Percentiles rank a stretch among this genome's conserved stretches.
These are phyloP conservation scores for Jaapia argillacea DNA, from an alignment of 768 basidiomycete genomes.

Conservation along the genomic window DNA sequence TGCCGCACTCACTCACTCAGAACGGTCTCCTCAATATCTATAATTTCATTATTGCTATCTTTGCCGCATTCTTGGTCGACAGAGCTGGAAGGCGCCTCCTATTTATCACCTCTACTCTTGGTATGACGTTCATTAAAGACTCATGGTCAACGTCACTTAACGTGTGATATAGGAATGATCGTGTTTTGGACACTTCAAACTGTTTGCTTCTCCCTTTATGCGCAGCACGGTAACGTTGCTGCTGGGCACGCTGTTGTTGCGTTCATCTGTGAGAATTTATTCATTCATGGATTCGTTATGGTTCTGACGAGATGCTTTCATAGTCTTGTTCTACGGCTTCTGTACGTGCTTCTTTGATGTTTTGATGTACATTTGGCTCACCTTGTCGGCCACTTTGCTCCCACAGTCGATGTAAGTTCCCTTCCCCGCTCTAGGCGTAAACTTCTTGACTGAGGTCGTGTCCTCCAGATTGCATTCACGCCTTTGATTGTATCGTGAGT, in stretches of 20 bases:
- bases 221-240: constrained; percentile 8
- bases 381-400: too few species aligned
- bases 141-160: background rate
- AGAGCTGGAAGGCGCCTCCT: constrained; percentile 37
- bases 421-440: constrained; percentile 10
- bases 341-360: too few species aligned
- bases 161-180: background rate
- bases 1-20: constrained; percentile 15
- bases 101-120: constrained; percentile 36
- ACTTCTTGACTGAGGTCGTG: constrained; percentile 15
- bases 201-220: constrained; percentile 10
- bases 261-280: constrained; percentile 14
- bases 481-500: constrained; percentile 23
- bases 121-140: constrained; percentile 9
- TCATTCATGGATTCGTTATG: background rate
- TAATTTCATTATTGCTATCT: constrained; percentile 44
- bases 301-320: background rate
- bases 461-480: constrained; percentile 17
- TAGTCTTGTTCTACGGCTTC: constrained; percentile 22
- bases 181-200: constrained; percentile 16
- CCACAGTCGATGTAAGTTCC: background rate
- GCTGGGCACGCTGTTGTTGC: constrained; percentile 21
- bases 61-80: constrained; percentile 39
- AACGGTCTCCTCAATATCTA: constrained; percentile 47
- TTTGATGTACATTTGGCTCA: too few species aligned